A percentile compares a stretch with the other conserved stretches of the same genome.
Evolutionary conservation across 768 basidiomycete species (phyloP).

Genomic region (Gloeostereum incarnatum): DNA sequence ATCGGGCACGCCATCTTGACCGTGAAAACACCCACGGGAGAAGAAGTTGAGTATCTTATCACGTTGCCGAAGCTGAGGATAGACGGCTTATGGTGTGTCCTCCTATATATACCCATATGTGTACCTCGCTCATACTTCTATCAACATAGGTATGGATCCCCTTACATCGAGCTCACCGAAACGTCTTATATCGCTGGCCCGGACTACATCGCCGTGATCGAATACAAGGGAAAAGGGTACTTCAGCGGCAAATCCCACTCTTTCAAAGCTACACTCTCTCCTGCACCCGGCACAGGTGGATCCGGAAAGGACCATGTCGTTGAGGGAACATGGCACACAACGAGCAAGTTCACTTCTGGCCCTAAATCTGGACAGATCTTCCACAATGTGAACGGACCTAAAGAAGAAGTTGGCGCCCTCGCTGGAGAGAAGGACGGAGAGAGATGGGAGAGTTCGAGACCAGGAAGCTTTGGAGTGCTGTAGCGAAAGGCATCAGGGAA

Average conservation of each 20-base stretch:
- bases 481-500: conserved; percentile 84
- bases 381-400: conserved; percentile 65
- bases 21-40: conserved; percentile 45
- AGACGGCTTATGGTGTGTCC: conserved; percentile 74
- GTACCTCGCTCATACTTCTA: too few species aligned
- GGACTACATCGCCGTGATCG: conserved; percentile 44
- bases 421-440: conserved; percentile 42
- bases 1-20: conserved; percentile 88
- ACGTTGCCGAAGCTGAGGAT: conserved; percentile 89
- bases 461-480: conserved; percentile 73
- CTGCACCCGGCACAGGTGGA: conserved; percentile 31
- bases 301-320: conserved; percentile 37
- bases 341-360: conserved; percentile 38
- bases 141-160: conserved; percentile 49
- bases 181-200: conserved; percentile 62
- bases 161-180: conserved; percentile 88
- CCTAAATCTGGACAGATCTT: conserved; percentile 41
- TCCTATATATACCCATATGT: too few species aligned
- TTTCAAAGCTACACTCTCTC: conserved; percentile 76
- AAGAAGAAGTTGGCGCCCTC: conserved; percentile 68
- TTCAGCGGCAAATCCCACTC: conserved; percentile 89
- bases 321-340: conserved; percentile 78
- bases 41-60: conserved; percentile 61
- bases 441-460: conserved; percentile 83
- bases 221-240: conserved; percentile 96